Conservation (phyloP, 352 stramenopile genomes). For the Phytophthora sp. region DNA sequence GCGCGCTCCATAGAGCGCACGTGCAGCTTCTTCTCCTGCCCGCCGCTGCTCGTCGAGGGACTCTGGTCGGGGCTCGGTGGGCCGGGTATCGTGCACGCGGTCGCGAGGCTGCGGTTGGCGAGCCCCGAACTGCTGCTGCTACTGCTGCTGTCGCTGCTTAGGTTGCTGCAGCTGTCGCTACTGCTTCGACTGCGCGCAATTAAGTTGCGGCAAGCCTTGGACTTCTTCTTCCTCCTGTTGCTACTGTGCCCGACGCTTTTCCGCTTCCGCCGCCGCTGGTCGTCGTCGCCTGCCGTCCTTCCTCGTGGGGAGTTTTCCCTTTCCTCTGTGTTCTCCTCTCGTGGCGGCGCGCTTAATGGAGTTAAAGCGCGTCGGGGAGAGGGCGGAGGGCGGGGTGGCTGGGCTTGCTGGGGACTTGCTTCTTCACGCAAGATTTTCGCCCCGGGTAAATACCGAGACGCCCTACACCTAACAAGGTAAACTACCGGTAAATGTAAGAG, state of each 20-base stretch:
- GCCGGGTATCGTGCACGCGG: constrained; percentile 44
- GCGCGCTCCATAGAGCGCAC: constrained; percentile 61
- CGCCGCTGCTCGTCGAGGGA: constrained; percentile 38
- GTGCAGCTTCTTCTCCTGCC: constrained; percentile 68
- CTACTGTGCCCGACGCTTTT: constrained; percentile 28
- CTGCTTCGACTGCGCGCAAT: constrained; percentile 4
- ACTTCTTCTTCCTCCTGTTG: constrained; percentile 12
- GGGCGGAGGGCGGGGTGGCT: constrained; percentile 9
- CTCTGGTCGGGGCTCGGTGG: constrained; percentile 37
- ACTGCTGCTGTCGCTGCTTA: constrained; percentile 12
- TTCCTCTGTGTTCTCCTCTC: constrained; percentile 9
- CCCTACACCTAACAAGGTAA: neutral
- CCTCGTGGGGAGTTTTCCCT: constrained; percentile 14
- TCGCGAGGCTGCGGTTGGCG: constrained; percentile 33
- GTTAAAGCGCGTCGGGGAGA: constrained; percentile 10
- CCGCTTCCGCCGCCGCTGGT: constrained; percentile 27
- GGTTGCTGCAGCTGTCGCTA: constrained; percentile 11
- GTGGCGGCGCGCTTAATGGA: constrained; percentile 4
- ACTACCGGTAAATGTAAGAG: neutral
- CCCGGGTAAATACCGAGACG: constrained; percentile 1
- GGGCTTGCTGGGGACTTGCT: constrained; percentile 13
- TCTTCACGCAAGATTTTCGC: constrained; percentile 15
- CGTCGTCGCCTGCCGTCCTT: constrained; percentile 36
- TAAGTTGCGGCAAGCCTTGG: constrained; percentile 30
- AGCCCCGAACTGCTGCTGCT: constrained; percentile 29